phyloP scores from a whole-genome alignment of 1,139 yeast genomes.

The Taphrina pruni region DNA sequence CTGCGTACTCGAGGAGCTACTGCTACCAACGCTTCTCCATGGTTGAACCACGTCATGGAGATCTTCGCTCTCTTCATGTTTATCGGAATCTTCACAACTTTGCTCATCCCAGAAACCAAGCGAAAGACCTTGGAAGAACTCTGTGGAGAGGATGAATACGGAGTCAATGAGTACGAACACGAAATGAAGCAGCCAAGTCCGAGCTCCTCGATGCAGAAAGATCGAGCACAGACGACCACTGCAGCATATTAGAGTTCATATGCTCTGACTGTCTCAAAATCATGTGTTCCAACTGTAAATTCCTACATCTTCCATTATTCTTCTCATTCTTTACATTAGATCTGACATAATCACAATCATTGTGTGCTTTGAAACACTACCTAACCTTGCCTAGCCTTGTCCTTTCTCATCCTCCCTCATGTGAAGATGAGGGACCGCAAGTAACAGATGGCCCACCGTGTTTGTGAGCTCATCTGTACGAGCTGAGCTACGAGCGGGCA shows the following conservation, averaged over 20 bases:
- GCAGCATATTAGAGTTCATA: not conserved
- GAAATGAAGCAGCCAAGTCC: slow-evolving; percentile 21
- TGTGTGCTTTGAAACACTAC: too few relatives aligned
- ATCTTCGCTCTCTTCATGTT: slow-evolving; percentile 91
- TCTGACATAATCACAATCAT: not conserved
- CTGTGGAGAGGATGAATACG: slow-evolving; percentile 31
- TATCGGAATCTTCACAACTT: slow-evolving; percentile 67
- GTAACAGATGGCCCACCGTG: too few relatives aligned
- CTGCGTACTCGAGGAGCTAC: slow-evolving; percentile 76
- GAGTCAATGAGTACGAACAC: slow-evolving; percentile 11
- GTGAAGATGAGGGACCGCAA: too few relatives aligned
- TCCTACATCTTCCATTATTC: not conserved
- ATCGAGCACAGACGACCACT: slow-evolving; percentile 20
- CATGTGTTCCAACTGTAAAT: not conserved
- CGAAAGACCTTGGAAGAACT: slow-evolving; percentile 47
- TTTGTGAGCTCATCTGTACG: too few relatives aligned
- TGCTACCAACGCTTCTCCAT: slow-evolving; percentile 66
- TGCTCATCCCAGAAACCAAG: slow-evolving; percentile 86
- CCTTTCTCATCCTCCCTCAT: too few relatives aligned
- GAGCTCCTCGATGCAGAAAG: slow-evolving; percentile 20
- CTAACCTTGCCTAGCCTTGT: too few relatives aligned
- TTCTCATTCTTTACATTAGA: not conserved
- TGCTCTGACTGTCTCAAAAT: not conserved
- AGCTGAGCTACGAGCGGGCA: not conserved
- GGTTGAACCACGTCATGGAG: slow-evolving; percentile 89